Percentiles rank a stretch among this genome's conserved stretches.
These are phyloP conservation scores for Rusavskia elegans DNA, from an alignment of 495 filamentous ascomycete species.

Conservation along the genomic window DNA sequence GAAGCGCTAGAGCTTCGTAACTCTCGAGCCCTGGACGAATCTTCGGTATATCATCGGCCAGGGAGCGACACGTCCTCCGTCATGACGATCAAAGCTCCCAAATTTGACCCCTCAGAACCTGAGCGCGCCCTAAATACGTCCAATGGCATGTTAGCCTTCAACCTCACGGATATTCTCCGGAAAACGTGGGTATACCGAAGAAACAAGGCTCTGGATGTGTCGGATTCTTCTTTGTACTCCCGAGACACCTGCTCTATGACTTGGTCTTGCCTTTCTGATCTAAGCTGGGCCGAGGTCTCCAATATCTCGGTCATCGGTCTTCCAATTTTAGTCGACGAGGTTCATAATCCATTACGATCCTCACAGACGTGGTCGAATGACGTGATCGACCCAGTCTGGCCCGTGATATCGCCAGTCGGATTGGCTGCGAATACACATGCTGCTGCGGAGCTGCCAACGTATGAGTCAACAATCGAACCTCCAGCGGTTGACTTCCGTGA, in stretches of 20 bases:
- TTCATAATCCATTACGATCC: neutral
- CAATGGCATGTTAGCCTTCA: neutral
- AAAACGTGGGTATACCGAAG: conserved; percentile 5
- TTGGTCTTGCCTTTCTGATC: conserved; percentile 3
- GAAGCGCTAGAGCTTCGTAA: neutral
- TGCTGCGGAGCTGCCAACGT: too few relatives aligned
- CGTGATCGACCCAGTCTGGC: too few relatives aligned
- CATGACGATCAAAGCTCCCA: too few relatives aligned
- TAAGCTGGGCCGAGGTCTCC: conserved; percentile 7
- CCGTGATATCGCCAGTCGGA: too few relatives aligned
- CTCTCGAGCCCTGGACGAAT: neutral
- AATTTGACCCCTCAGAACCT: too few relatives aligned
- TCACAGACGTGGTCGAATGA: too few relatives aligned
- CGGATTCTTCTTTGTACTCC: neutral
- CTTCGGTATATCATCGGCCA: neutral
- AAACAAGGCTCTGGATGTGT: conserved; percentile 1
- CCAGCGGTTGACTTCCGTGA: too few relatives aligned
- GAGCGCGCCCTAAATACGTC: too few relatives aligned
- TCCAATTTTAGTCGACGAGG: neutral
- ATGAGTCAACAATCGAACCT: too few relatives aligned
- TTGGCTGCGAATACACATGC: too few relatives aligned
- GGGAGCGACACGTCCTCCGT: neutral
- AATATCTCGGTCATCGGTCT: conserved; percentile 7
- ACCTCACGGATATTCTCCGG: conserved; percentile 3
- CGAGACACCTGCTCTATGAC: neutral